Conservation (phyloP, 495 filamentous ascomycete genomes). For the Cercophora samala region DNA sequence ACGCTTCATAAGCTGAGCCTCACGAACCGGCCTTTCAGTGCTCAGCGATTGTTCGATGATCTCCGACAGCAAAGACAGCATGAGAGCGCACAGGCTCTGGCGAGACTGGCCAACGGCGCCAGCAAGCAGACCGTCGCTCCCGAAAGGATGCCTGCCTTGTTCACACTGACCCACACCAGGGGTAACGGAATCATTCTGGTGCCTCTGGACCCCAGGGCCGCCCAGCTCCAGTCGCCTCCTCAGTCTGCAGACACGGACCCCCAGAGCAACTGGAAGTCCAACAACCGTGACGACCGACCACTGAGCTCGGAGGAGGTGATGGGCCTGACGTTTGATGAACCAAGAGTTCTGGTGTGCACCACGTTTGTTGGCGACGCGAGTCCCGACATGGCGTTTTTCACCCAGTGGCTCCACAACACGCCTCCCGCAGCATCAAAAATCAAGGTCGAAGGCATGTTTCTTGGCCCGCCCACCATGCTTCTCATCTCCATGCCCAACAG, state of each 20-base stretch:
- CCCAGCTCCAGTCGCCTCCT: conserved; percentile 43
- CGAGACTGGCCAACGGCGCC: conserved; percentile 43
- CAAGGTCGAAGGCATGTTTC: conserved; percentile 56
- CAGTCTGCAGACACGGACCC: conserved; percentile 37
- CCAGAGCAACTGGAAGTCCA: conserved; percentile 28
- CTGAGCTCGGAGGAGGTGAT: conserved; percentile 41
- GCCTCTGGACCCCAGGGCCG: conserved; percentile 36
- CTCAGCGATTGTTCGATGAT: conserved; percentile 51
- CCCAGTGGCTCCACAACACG: conserved; percentile 54
- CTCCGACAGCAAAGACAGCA: conserved; percentile 41
- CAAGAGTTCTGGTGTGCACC: conserved; percentile 53
- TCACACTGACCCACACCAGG: conserved; percentile 48
- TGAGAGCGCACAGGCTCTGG: conserved; percentile 37
- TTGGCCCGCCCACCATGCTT: conserved; percentile 55
- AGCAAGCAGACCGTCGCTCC: conserved; percentile 33
- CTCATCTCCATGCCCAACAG: conserved; percentile 55
- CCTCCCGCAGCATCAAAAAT: conserved; percentile 49
- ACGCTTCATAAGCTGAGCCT: conserved; percentile 45
- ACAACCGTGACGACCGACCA: conserved; percentile 36
- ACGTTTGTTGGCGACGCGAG: conserved; percentile 56
- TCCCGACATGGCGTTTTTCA: conserved; percentile 55
- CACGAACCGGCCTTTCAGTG: conserved; percentile 45
- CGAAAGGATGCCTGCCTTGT: conserved; percentile 46
- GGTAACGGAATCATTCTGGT: conserved; percentile 45
- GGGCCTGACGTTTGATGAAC: conserved; percentile 52